A percentile compares a stretch with the other conserved stretches of the same genome.
Evolutionary conservation across 306 rosid genomes (phyloP).

Genomic region (Herpetospermum pedunculosum): DNA sequence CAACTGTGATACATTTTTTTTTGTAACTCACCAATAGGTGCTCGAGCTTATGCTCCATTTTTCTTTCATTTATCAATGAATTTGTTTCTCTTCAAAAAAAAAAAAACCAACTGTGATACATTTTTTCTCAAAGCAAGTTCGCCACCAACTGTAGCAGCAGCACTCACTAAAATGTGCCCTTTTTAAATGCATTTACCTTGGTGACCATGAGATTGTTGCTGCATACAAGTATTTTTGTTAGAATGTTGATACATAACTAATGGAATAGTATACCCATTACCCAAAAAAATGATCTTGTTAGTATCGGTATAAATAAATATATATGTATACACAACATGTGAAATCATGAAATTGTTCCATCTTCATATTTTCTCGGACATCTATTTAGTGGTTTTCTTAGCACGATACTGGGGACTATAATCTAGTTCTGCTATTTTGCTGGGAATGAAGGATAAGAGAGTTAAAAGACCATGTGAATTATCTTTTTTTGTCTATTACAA

Average conservation of each 20-base stretch:
- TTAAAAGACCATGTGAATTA: neutral
- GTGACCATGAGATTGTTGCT: neutral
- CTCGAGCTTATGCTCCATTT: too few relatives aligned
- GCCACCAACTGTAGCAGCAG: too few relatives aligned
- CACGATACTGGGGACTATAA: neutral
- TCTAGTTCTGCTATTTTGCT: neutral
- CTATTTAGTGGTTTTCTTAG: neutral
- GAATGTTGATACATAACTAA: neutral
- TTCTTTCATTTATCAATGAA: too few relatives aligned
- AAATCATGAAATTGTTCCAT: neutral
- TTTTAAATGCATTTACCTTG: neutral
- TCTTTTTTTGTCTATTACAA: neutral
- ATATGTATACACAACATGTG: neutral
- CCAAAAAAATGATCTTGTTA: neutral
- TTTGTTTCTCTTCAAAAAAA: too few relatives aligned
- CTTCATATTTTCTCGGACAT: neutral
- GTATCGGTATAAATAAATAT: neutral
- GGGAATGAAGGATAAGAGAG: neutral
- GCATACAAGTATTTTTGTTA: constrained; percentile 5
- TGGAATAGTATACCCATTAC: neutral
- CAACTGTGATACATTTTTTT: too few relatives aligned
- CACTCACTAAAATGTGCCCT: too few relatives aligned
- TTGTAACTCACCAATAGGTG: too few relatives aligned
- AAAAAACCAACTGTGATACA: too few relatives aligned
- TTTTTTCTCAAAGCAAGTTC: too few relatives aligned